phyloP scores from a whole-genome alignment of 805 yeast species.

The Sugiyamaella smithiae region DNA sequence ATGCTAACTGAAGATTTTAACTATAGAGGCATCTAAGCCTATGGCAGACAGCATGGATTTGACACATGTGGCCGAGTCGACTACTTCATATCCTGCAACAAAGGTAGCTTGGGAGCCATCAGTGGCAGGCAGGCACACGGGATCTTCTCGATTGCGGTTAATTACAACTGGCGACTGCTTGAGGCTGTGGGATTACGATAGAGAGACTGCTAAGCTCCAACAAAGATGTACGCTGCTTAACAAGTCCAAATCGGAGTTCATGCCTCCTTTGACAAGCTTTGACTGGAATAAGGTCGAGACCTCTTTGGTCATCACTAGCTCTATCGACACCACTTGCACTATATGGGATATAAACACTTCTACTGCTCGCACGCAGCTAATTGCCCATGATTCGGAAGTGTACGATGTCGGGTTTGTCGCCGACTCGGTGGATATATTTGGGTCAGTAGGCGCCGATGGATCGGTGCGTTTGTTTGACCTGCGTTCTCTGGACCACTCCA shows the following conservation, averaged over 20 bases:
- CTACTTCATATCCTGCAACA: slow-evolving; percentile 67
- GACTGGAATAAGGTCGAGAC: slow-evolving; percentile 85
- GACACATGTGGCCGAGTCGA: slow-evolving; percentile 48
- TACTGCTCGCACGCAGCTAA: slow-evolving; percentile 83
- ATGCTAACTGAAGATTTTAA: slow-evolving; percentile 7
- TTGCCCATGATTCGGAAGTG: slow-evolving; percentile 95
- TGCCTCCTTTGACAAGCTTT: slow-evolving; percentile 90
- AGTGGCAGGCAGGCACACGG: slow-evolving; percentile 23
- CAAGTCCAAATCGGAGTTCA: slow-evolving; percentile 42
- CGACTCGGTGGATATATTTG: slow-evolving; percentile 71
- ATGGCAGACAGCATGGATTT: slow-evolving; percentile 38
- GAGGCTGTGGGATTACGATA: slow-evolving; percentile 56
- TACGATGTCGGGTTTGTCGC: slow-evolving; percentile 85
- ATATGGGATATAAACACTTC: slow-evolving; percentile 81
- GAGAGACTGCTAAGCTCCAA: slow-evolving; percentile 32
- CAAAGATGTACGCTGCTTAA: slow-evolving; percentile 43
- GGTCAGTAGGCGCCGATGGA: slow-evolving; percentile 95
- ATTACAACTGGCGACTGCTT: slow-evolving; percentile 73
- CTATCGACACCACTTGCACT: slow-evolving; percentile 96
- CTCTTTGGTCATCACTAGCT: slow-evolving; percentile 70
- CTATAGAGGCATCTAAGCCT: slow-evolving; percentile 11
- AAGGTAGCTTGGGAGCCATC: slow-evolving; percentile 68
- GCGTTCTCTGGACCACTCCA: slow-evolving; percentile 84
- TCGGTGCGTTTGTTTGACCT: slow-evolving; percentile 89
- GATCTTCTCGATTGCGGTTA: slow-evolving; percentile 40